Percentiles rank a stretch among this genome's conserved stretches.
These are phyloP conservation scores for Cadophora gregata DNA, from an alignment of 2,329 filamentous ascomycete species.

Conservation along the genomic window DNA sequence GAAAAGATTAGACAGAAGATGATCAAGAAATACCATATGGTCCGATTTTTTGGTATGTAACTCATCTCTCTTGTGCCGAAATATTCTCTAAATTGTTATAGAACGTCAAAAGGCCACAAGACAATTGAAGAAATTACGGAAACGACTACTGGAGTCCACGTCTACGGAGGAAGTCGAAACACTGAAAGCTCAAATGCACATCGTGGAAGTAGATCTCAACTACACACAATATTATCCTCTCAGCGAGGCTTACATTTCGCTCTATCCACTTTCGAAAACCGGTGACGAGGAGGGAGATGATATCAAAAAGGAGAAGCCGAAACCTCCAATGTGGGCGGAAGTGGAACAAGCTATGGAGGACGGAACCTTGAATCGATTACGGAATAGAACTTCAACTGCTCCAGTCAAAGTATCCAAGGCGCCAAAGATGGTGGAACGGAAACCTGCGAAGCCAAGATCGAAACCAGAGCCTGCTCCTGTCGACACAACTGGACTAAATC, in stretches of 20 bases:
- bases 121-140: constrained; percentile 67
- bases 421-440: constrained; percentile 30
- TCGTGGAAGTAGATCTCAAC: constrained; percentile 74
- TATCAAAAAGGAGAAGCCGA: constrained; percentile 38
- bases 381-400: constrained; percentile 36
- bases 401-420: constrained; percentile 16
- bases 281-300: constrained; percentile 44
- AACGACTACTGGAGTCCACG: constrained; percentile 58
- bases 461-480: constrained; percentile 29
- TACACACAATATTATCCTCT: constrained; percentile 78
- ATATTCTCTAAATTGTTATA: constrained; percentile 43
- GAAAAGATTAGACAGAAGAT: constrained; percentile 70
- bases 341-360: constrained; percentile 69
- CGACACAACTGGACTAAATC: constrained; percentile 42
- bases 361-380: constrained; percentile 48
- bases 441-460: constrained; percentile 31
- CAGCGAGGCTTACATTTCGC: constrained; percentile 70
- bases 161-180: constrained; percentile 57
- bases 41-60: constrained; percentile 76
- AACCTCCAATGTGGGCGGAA: constrained; percentile 67
- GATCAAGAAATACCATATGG: constrained; percentile 82
- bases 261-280: constrained; percentile 58
- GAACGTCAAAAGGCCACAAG: constrained; percentile 76
- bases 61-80: background rate
- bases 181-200: constrained; percentile 65